phyloP scores from a whole-genome alignment of 495 filamentous ascomycete species.

The Hapsidospora chrysogenum region DNA sequence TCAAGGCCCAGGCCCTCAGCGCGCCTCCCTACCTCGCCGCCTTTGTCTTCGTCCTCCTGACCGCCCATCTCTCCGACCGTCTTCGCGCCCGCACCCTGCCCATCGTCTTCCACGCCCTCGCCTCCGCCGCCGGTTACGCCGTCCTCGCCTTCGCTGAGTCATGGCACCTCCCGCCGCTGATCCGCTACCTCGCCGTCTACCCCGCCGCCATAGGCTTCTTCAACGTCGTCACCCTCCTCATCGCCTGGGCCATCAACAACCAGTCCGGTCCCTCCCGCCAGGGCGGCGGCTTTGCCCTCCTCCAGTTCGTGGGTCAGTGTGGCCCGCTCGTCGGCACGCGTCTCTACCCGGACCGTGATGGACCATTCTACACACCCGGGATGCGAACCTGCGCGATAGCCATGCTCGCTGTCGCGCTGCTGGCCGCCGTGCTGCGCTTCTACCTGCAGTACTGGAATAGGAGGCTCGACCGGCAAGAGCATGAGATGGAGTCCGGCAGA shows the following conservation, averaged over 20 bases:
- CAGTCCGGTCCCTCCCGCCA: constrained; percentile 42
- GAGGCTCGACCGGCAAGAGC: constrained; percentile 25
- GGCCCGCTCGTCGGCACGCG: constrained; percentile 59
- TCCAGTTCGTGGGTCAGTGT: constrained; percentile 56
- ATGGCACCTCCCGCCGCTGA: constrained; percentile 5
- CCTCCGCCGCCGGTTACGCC: constrained; percentile 45
- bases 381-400: constrained; percentile 51
- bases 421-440: constrained; percentile 36
- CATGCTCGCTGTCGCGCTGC: constrained; percentile 43
- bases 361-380: constrained; percentile 44
- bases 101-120: constrained; percentile 40
- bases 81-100: constrained; percentile 44
- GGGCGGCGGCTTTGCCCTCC: constrained; percentile 56
- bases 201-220: constrained; percentile 57
- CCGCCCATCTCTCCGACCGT: constrained; percentile 52
- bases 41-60: constrained; percentile 53
- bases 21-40: constrained; percentile 66
- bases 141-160: constrained; percentile 30
- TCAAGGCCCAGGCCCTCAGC: constrained; percentile 60
- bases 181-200: constrained; percentile 54
- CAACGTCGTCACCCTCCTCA: constrained; percentile 49
- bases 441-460: constrained; percentile 41
- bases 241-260: constrained; percentile 66
- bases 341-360: constrained; percentile 46
- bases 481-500: constrained; percentile 7